Conservation (phyloP, 768 basidiomycete genomes). For the Lactarius deliciosus region DNA sequence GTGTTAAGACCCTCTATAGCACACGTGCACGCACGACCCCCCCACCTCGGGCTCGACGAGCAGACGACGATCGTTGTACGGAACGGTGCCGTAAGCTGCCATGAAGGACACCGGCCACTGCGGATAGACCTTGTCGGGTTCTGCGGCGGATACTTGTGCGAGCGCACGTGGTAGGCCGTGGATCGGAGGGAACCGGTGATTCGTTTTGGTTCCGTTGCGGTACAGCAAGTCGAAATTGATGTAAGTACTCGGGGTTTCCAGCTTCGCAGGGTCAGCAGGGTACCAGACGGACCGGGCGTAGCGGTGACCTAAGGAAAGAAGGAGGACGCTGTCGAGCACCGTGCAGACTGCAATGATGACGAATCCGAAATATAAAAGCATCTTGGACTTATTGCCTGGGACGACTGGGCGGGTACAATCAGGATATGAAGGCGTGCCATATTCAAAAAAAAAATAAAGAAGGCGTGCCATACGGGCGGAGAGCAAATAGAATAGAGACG, state of each 20-base stretch:
- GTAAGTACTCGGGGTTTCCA: conserved; percentile 15
- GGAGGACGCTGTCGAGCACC: conserved; percentile 1
- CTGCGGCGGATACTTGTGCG: conserved; percentile 11
- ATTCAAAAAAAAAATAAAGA: no score
- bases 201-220: conserved; percentile 10
- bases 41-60: conserved; percentile 14
- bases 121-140: conserved; percentile 19
- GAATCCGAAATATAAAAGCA: conserved; percentile 3
- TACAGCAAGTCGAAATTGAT: conserved; percentile 23
- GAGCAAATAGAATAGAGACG: background rate
- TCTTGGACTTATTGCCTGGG: background rate
- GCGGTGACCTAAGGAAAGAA: conserved; percentile 14
- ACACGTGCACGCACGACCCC: no score
- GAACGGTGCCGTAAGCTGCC: conserved; percentile 9
- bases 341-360: conserved; percentile 8
- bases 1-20: background rate
- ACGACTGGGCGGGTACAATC: background rate
- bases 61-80: conserved; percentile 9
- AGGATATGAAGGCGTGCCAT: background rate
- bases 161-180: conserved; percentile 14
- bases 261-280: conserved; percentile 3
- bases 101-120: conserved; percentile 24
- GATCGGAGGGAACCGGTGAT: conserved; percentile 6
- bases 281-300: conserved; percentile 2
- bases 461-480: background rate